Base-by-base conservation (phyloP, 2,329 filamentous ascomycete species). In the Ceratocystis albifundus region DNA sequence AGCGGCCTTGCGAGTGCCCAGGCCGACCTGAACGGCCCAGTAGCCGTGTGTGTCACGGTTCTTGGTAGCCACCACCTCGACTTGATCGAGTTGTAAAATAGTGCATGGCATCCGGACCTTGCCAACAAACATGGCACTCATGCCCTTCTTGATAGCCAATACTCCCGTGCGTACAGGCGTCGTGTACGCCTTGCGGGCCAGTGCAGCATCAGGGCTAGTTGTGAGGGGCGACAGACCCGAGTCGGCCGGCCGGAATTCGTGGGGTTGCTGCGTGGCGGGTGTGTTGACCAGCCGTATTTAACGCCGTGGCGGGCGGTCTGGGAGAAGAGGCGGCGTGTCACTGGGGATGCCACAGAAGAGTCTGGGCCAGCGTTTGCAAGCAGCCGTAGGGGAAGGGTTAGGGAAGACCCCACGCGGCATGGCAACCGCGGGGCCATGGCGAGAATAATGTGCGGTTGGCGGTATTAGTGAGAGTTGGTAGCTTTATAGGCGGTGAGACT, bases 71-170 rank as follows among this genome's bases (percentile, higher is more conserved):
- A 96, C 80, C 7, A 96, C 91, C 77, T 97, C 88, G 69, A 95
- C 91, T 72, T 90, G 83, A 76, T 99, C 94, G 72, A 99, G 82
- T 78, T 97, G 92, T 67, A 99, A 82, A 65, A 99, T 88, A 15
- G 94, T 99, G 80, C 91, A 96, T 22, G 92, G 82, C 67, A 87
- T 88, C 70, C 93, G 86, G 70, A 82, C 83, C 71, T 89, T 88
- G 71, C 86, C 84, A 73, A 91, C 87, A 81, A 88, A 97, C 70
- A 96, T 78, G 68, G 88, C 92, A 55, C 91, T 96, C 89, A 99
- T 97, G 76, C 94, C 94, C 78, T 92, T 93, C 79, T 99, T 99
- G 74, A 87, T 82, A 12, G 88, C 91, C 61, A 99, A 81, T 7
- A 90, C 86, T 36, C 94, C 94, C 1, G 91, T 87, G 32, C 94